Base-by-base conservation (phyloP, 345 rosid genomes). In the Limnanthes douglasii region DNA sequence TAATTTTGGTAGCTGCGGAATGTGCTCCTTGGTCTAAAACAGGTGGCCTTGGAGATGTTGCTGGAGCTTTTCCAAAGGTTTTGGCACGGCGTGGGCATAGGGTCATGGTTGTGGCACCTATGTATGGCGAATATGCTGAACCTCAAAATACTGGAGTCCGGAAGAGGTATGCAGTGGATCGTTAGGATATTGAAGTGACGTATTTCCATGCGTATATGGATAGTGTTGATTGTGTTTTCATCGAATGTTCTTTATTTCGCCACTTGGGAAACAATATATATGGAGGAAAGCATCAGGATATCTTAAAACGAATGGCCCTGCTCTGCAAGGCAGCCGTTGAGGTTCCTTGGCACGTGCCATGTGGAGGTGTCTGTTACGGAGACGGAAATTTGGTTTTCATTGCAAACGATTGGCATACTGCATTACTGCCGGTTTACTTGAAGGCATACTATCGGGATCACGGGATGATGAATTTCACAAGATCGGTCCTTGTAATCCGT, bases 21-120 rank as follows among this genome's bases (percentile, higher is more conserved):
- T 90, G 98, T 66, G 86, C 94, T 49, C 98, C 95, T 21, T 90
- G 78, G 78, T 50, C 64, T 19, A 90, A 90, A 75, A 90, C 98
- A 58, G 98, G 98, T 72, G 98, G 98, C 31, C 98, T 90, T 48
- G 98, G 95, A 61, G 98, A 90, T 72, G 98, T 90, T 33, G 95
- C 92, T 2, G 94, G 98, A 16, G 67, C 95, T 54, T 70, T 90
- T 46, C 98, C 95, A 9, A 90, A 90, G 73, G 95, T 86, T 56
- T 79, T 90, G 65, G 95, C 95, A 39, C 65, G 82, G 32, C 95
- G 86, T 35, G 95, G 98, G 57, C 98, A 90, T 26, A 61, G 98
- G 51, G 92, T 83, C 54, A 90, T 90, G 98, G 98, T 90, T 46
- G 79, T 90, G 53, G 81, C 57, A 33, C 98, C 95, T 44, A 70